Evolutionary conservation across 1,139 yeast genomes (phyloP), one percentile per base, ranked within the genome.

Genomic region (Taiozyma sp.): DNA sequence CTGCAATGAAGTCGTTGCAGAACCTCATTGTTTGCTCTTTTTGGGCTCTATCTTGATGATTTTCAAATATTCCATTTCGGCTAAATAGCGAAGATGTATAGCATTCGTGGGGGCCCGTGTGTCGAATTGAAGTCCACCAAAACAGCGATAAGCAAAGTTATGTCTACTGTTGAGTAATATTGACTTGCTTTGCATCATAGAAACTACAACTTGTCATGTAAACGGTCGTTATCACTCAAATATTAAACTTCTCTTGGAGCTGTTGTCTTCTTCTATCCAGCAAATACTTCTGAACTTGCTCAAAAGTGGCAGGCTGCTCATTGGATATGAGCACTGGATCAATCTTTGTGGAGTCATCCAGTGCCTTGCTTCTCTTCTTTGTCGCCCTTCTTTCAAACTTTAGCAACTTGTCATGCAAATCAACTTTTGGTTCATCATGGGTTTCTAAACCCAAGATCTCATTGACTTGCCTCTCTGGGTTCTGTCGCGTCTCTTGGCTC

Each of bases 221-320:
- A 9, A 37, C 5, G 24, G 41, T 37, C 41, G 10, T 37, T 21
- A 37, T 37, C 22, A 21, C 10, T 37, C 41, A 37, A 21, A 56
- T 48, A 21, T 47, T 52, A 35, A 74, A 59, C 57, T 60, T 71
- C 14, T 65, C 63, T 40, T 75, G 63, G 24, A 83, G 61, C 56
- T 76, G 76, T 54, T 71, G 65, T 56, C 73, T 74, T 54, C 72
- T 71, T 52, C 70, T 68, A 7, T 76, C 74, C 32, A 84, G 73
- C 8, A 83, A 60, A 68, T 74, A 73, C 46, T 65, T 57, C 47
- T 75, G 76, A 11, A 83, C 45, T 8, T 55, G 74, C 14, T 77
- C 74, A 40, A 63, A 63, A 41, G 44, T 43, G 4, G 52, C 51
- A 8, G 59, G 57, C 2, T 19, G 37, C 39, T 26, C 13, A 6